These are phyloP conservation scores for Yarrowia sp. DNA, from an alignment of 805 yeast genomes.

Conservation along the genomic window DNA sequence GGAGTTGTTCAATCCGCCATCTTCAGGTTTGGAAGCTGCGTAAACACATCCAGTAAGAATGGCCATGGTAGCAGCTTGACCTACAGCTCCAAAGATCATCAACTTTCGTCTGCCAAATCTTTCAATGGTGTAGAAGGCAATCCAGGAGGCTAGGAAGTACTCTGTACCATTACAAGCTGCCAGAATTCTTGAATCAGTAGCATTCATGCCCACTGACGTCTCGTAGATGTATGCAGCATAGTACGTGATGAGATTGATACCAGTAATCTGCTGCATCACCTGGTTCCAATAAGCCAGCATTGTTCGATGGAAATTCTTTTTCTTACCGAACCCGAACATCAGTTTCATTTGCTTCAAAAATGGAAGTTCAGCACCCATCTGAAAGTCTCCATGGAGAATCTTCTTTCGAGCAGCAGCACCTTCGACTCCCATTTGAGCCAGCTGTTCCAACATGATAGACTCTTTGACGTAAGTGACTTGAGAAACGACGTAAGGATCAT, in stretches of 20 bases:
- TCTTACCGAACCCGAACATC: slow-evolving; percentile 17
- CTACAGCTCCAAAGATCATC: slow-evolving; percentile 70
- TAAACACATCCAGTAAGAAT: slow-evolving; percentile 39
- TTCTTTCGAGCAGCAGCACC: not conserved
- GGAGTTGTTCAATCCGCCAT: not conserved
- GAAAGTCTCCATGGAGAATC: not conserved
- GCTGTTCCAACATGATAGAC: slow-evolving; percentile 2
- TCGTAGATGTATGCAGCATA: slow-evolving; percentile 87
- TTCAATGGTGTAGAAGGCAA: slow-evolving; percentile 52
- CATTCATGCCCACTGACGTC: slow-evolving; percentile 60
- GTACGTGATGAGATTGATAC: slow-evolving; percentile 88
- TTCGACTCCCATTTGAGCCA: not conserved
- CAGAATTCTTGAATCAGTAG: slow-evolving; percentile 41
- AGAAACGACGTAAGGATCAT: not conserved
- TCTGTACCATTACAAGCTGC: slow-evolving; percentile 50
- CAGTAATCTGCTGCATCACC: slow-evolving; percentile 82
- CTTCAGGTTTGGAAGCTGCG: not conserved
- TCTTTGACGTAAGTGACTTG: not conserved
- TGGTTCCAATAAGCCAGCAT: slow-evolving; percentile 53
- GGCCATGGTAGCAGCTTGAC: slow-evolving; percentile 55
- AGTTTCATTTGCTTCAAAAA: not conserved
- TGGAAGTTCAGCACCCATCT: slow-evolving; percentile 2
- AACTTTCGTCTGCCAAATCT: slow-evolving; percentile 74
- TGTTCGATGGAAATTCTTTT: slow-evolving; percentile 23
- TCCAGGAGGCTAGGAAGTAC: slow-evolving; percentile 67